Base-by-base conservation (phyloP, 2,329 filamentous ascomycete genomes). In the Monosporascus sp. region DNA sequence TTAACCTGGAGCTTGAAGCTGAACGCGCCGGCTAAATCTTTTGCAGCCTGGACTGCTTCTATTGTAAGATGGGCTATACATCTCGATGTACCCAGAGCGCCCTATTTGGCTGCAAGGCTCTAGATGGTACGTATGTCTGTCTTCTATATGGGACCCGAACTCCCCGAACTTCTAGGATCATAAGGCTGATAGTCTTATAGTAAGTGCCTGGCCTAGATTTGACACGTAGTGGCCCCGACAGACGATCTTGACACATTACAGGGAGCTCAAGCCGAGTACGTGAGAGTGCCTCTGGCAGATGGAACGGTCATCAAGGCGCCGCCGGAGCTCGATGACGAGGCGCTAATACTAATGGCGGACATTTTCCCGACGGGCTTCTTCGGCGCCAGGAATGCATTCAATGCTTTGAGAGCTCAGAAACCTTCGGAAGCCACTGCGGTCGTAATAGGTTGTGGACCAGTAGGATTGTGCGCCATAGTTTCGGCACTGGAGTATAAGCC, bases 331-430 rank as follows among this genome's bases (percentile, higher is more conserved):
- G 82, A 86, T 20, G 86, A 93, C 60, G 81, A 88, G 58, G 84
- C 84, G 37, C 77, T 95, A 48, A 84, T 95, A 7, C 79, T 96
- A 26, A 96, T 96, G 91, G 91, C 89, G 17, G 91, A 96, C 66
- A 95, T 96, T 63, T 96, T 94, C 70, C 91, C 91, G 1, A 90
- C 86, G 0, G 89, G 92, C 7, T 96, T 84, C 72, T 96, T 92
- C 62, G 91, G 89, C 7, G 89, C 89, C 5, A 79, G 80, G 53
- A 94, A 91, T 64, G 92, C 85, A 7, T 87, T 96, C 69, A 81
- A 82, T 53, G 73, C 86, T 64, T 77, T 86, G 40, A 64, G 68
- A n/a, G 62, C 74, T 15, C 78, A 84, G 56, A 77, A 85, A 52
- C 80, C 86, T 50, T 71, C 77, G 18, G 81, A 89, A 47, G 82